A percentile compares a stretch with the other conserved stretches of the same genome.
Evolutionary conservation across 345 rosid genomes (phyloP).

Genomic region (Cardamine resedifolia): DNA sequence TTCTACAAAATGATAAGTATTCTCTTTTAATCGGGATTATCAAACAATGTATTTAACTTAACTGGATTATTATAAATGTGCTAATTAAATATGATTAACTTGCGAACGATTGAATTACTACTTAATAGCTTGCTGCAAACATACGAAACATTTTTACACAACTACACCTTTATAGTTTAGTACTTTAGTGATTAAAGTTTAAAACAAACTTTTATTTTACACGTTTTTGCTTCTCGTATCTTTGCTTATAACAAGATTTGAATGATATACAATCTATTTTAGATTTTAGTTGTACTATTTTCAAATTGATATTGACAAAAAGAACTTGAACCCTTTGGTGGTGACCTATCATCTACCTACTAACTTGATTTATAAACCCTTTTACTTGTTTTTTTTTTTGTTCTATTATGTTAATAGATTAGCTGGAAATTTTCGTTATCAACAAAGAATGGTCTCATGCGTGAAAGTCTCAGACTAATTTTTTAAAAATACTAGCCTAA

Average conservation of each 20-base stretch:
- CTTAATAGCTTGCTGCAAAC: not conserved
- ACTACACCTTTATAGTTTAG: not conserved
- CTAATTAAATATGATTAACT: not conserved
- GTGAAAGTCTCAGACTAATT: not conserved
- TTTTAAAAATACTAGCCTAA: too few relatives aligned
- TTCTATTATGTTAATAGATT: not conserved
- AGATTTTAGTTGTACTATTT: not conserved
- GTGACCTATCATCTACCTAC: not conserved
- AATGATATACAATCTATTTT: too few relatives aligned
- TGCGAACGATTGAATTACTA: too few relatives aligned
- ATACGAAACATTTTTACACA: not conserved
- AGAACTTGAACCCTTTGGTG: not conserved
- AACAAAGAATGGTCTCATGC: not conserved
- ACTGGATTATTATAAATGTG: not conserved
- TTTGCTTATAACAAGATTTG: not conserved
- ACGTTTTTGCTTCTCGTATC: not conserved
- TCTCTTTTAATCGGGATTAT: not conserved
- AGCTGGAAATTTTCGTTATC: not conserved
- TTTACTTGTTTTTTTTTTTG: too few relatives aligned
- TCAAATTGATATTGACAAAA: not conserved
- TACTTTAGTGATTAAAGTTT: not conserved
- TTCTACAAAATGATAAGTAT: not conserved
- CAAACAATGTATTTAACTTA: not conserved
- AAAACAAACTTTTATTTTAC: not conserved
- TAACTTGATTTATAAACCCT: not conserved